Conservation (phyloP, 345 rosid genomes). For the Aethionema arabicum region DNA sequence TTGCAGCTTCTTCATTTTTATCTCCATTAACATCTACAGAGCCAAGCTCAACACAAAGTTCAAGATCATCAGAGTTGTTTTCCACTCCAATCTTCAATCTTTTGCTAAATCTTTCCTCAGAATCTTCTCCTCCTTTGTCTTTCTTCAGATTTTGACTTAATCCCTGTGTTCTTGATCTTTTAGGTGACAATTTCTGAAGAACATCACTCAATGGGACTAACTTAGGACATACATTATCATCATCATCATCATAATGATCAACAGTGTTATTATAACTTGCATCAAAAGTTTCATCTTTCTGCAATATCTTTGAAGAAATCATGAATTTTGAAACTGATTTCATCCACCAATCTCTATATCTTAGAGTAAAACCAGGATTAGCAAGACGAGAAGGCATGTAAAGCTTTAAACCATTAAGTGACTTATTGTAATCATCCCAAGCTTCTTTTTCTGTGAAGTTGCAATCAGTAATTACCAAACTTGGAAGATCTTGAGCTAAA, state of each 20-base stretch:
- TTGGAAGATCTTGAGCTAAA: slow-evolving; percentile 54
- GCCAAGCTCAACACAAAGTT: too few species aligned
- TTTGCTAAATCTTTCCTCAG: too few species aligned
- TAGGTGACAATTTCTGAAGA: slow-evolving; percentile 18
- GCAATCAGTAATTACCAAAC: slow-evolving; percentile 14
- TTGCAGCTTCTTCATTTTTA: not conserved
- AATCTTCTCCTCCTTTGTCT: too few species aligned
- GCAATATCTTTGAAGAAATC: too few species aligned
- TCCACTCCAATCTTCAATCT: too few species aligned
- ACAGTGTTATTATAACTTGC: slow-evolving; percentile 5
- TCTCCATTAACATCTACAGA: too few species aligned
- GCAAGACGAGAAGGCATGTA: too few species aligned
- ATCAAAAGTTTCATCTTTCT: slow-evolving; percentile 14
- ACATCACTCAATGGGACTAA: slow-evolving; percentile 22
- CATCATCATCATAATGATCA: slow-evolving; percentile 29
- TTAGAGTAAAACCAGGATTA: too few species aligned
- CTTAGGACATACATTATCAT: slow-evolving; percentile 20
- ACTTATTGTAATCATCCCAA: too few species aligned
- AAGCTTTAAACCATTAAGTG: too few species aligned
- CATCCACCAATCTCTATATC: slow-evolving; percentile 59
- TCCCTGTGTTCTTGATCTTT: not conserved
- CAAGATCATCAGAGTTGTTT: too few species aligned
- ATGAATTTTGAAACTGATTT: slow-evolving; percentile 24
- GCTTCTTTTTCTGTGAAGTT: slow-evolving; percentile 21
- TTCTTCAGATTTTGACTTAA: too few species aligned